Conservation (phyloP, 208 protist genomes). For the Porcisia deanei region DNA sequence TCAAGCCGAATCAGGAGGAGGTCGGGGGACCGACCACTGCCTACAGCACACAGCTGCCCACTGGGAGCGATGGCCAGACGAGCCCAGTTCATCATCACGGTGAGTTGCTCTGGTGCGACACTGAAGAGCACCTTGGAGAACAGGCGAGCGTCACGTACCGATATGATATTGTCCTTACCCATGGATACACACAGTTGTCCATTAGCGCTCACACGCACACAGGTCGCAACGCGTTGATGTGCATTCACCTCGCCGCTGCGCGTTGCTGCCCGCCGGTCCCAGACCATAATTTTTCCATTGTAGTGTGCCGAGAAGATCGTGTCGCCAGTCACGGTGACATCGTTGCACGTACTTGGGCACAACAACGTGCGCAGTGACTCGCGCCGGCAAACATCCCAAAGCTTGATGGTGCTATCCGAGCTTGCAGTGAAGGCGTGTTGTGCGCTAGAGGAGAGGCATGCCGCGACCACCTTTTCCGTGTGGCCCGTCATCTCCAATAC, state of each 20-base stretch:
- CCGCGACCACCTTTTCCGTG: slow-evolving; percentile 66
- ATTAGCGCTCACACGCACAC: slow-evolving; percentile 46
- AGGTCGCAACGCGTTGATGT: slow-evolving; percentile 57
- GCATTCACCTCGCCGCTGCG: slow-evolving; percentile 34
- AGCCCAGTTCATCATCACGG: slow-evolving; percentile 55
- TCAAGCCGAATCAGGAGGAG: slow-evolving; percentile 24
- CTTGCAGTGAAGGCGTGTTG: slow-evolving; percentile 66
- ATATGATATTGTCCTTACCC: slow-evolving; percentile 55
- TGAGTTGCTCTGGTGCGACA: slow-evolving; percentile 35
- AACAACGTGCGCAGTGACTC: slow-evolving; percentile 50
- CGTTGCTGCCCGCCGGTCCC: slow-evolving; percentile 51
- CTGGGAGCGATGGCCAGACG: slow-evolving; percentile 50
- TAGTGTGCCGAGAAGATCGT: slow-evolving; percentile 70
- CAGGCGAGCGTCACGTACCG: slow-evolving; percentile 64
- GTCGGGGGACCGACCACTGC: slow-evolving; percentile 32
- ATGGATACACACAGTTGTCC: slow-evolving; percentile 59
- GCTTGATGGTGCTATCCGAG: slow-evolving; percentile 68
- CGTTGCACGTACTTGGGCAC: slow-evolving; percentile 65
- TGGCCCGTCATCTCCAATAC: slow-evolving; percentile 65
- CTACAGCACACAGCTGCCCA: slow-evolving; percentile 49
- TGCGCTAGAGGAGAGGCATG: slow-evolving; percentile 55
- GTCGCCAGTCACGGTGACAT: slow-evolving; percentile 51
- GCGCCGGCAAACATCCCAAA: slow-evolving; percentile 64
- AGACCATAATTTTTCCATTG: slow-evolving; percentile 63
- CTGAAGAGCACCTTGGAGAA: slow-evolving; percentile 38